Conservation (phyloP, 306 rosid genomes). For the Medicago truncatula region MtrunA17r5.0-ANR NC_053048.1:47605001-47605500, state of each 20-base stretch:
- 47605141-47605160: conserved; percentile 69
- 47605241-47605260: conserved; percentile 93
- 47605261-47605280: conserved; percentile 95
- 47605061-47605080: conserved; percentile 86
- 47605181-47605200: conserved; percentile 87
- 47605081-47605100: conserved; percentile 75
- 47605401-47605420: conserved; percentile 99
- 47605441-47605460: neutral
- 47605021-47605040: no score
- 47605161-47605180: conserved; percentile 64
- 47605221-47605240: conserved; percentile 89
- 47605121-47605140: conserved; percentile 67
- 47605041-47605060: conserved; percentile 76
- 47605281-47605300: conserved; percentile 98
- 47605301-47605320: conserved; percentile 80
- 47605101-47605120: conserved; percentile 70
- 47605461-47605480: neutral
- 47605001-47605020: no score
- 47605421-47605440: conserved; percentile 57
- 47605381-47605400: conserved; percentile 99
- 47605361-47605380: conserved; percentile 96
- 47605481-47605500: neutral
- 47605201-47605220: conserved; percentile 80
- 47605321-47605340: conserved; percentile 96
- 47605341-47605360: conserved; percentile 98